Base-by-base conservation (phyloP, 768 basidiomycete genomes). In the Mrakia blollopis region DNA sequence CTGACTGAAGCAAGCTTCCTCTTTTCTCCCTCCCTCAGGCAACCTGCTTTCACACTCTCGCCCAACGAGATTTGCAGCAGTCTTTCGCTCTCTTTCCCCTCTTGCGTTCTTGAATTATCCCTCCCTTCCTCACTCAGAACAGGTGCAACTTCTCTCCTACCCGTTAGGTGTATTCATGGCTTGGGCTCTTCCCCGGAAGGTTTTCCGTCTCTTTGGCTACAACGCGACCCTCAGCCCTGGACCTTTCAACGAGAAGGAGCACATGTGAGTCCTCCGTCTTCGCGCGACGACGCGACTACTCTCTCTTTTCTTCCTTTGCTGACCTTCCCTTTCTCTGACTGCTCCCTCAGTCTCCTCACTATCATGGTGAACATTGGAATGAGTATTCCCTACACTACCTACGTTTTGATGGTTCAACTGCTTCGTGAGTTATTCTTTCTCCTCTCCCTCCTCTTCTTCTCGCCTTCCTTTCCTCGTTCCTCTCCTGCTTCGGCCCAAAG, bases 231-330 rank as follows among this genome's bases (percentile, higher is more conserved):
- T 78, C 32, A 74, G 61, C 77, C 69, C 69, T 50, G 35, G 61
- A 37, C 74, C 62, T 0, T 83, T 82, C 78, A 82, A 80, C 72
- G 76, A 79, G 69, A 83, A 83, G 78, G 83, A 83, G 78, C 83
- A 82, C 75, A 81, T 80, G 80, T 63, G 37, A 8, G 23, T 32
- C 63, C 5, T 65, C 63, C n/a, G 2, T 7, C 44, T 47, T 41
- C 39, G 28, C 30, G 62, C 28, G 28, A n/a, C n/a, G n/a, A 30
- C 62, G 28, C 62, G 11, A 13, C 30, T 21, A 3, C 44, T 44
- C 14, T 44, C 44, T 1, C 44, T 44, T 41, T 11, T 14, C 2
- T 47, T 16, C 14, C 23, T 65, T 21, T 39, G n/a, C 37, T 32
- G 18, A 5, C 63, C 35, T 6, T 28, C 32, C 75, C 82, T 78